These are phyloP conservation scores for Citrus medica DNA, from an alignment of 345 rosid species.

Conservation along the genomic window DNA sequence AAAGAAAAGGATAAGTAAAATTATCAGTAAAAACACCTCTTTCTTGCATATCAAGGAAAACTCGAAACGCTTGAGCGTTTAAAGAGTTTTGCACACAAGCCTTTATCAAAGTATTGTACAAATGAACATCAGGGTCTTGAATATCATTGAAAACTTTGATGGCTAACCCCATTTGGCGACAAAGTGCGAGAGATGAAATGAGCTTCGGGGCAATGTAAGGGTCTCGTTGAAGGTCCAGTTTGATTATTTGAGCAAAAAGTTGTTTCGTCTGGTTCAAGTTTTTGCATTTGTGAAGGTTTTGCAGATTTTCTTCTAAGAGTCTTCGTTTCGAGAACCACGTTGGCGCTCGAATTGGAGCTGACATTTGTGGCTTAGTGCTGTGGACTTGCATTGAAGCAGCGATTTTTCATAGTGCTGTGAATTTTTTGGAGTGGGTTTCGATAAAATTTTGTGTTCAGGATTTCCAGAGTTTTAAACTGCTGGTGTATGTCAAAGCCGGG, in stretches of 20 bases:
- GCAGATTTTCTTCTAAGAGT: constrained; percentile 61
- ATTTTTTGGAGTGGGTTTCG: not conserved
- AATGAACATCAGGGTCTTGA: constrained; percentile 48
- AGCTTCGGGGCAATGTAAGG: constrained; percentile 60
- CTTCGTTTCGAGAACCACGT: constrained; percentile 69
- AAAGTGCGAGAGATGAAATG: constrained; percentile 62
- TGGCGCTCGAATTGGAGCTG: constrained; percentile 58
- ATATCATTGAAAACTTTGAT: constrained; percentile 58
- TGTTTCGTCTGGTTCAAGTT: constrained; percentile 62
- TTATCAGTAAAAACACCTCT: constrained; percentile 60
- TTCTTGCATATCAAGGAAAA: constrained; percentile 60
- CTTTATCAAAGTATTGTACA: constrained; percentile 67
- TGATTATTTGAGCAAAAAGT: constrained; percentile 67
- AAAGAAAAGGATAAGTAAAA: constrained; percentile 78
- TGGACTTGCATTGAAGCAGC: constrained; percentile 11
- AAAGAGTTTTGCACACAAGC: constrained; percentile 58
- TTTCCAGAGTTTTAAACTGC: not conserved
- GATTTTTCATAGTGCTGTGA: not conserved
- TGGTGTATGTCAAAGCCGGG: not conserved
- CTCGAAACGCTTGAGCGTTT: constrained; percentile 48
- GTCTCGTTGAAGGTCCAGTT: constrained; percentile 56
- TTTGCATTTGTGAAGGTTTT: constrained; percentile 65
- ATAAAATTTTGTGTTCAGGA: not conserved
- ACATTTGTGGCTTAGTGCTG: constrained; percentile 25
- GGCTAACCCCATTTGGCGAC: constrained; percentile 53